phyloP scores from a whole-genome alignment of 305 asterid species.

The Euphrasia arctica region DNA sequence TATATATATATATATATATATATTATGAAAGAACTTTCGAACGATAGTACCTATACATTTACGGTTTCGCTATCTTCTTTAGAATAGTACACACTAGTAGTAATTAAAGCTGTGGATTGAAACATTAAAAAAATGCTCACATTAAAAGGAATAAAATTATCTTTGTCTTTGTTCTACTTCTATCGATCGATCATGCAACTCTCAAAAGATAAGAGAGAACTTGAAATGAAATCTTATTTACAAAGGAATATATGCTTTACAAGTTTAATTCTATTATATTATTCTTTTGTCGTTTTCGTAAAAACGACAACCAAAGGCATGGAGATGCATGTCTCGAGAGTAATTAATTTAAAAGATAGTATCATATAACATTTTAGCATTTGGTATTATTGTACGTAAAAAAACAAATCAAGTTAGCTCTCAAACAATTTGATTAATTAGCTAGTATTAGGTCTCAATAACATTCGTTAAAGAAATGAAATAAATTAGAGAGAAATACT shows the following conservation, averaged over 20 bases:
- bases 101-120: neutral
- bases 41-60: too few relatives aligned
- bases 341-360: too few relatives aligned
- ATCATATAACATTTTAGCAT: too few relatives aligned
- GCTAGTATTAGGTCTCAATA: too few relatives aligned
- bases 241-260: conserved; percentile 30
- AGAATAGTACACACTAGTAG: neutral
- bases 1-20: too few relatives aligned
- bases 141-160: conserved; percentile 23
- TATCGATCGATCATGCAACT: conserved; percentile 18
- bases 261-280: conserved; percentile 22
- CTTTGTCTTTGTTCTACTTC: conserved; percentile 25
- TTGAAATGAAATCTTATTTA: conserved; percentile 9
- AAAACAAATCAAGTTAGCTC: too few relatives aligned
- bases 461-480: too few relatives aligned
- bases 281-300: conserved; percentile 33
- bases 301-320: conserved; percentile 28
- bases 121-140: neutral
- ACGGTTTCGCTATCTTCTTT: neutral
- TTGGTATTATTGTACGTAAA: too few relatives aligned
- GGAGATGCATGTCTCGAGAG: neutral
- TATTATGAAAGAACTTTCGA: neutral
- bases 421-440: neutral
- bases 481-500: too few relatives aligned
- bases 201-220: conserved; percentile 39